A percentile compares a stretch with the other conserved stretches of the same genome.
These are phyloP conservation scores for Drechslerella coelobrocha DNA, from an alignment of 2,329 filamentous ascomycete species.

Conservation along the genomic window DNA sequence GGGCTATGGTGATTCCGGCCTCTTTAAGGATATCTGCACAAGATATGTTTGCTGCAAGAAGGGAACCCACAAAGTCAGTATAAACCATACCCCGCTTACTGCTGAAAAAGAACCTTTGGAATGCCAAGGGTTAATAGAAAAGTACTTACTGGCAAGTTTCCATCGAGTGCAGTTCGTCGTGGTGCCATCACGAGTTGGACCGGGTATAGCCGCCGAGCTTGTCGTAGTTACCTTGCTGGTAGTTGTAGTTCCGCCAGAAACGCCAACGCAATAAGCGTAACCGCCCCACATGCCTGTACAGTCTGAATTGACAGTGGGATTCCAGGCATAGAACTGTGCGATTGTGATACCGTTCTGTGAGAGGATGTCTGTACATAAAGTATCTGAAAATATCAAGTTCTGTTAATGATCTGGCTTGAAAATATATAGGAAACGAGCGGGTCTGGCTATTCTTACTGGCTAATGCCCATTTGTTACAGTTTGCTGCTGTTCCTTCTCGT, in stretches of 20 bases:
- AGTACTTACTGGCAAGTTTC: conserved; percentile 32
- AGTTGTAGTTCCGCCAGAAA: conserved; percentile 20
- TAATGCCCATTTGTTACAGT: conserved; percentile 41
- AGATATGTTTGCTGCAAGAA: conserved; percentile 24
- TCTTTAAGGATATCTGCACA: conserved; percentile 43
- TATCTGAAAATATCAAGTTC: conserved; percentile 20
- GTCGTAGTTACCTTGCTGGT: conserved; percentile 30
- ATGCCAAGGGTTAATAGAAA: background rate
- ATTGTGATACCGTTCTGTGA: conserved; percentile 34
- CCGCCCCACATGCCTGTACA: conserved; percentile 32
- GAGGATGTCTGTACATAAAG: conserved; percentile 25
- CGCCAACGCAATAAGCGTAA: conserved; percentile 36
- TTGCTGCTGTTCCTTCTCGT: conserved; percentile 25
- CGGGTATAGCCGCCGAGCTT: conserved; percentile 28
- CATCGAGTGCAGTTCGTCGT: conserved; percentile 32
- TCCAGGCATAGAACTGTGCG: conserved; percentile 34
- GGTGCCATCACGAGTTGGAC: conserved; percentile 34
- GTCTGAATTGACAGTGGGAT: conserved; percentile 25
- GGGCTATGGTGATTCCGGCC: conserved; percentile 50
- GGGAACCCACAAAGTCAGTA: conserved; percentile 11
- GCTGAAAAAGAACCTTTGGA: conserved; percentile 2
- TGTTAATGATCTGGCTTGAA: conserved; percentile 15
- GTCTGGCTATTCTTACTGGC: conserved; percentile 21
- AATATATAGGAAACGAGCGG: conserved; percentile 6
- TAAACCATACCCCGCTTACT: background rate